A percentile compares a stretch with the other conserved stretches of the same genome.
Evolutionary conservation across 257 asterid genomes (phyloP).

Genomic region (Gardenia jasminoides): DNA sequence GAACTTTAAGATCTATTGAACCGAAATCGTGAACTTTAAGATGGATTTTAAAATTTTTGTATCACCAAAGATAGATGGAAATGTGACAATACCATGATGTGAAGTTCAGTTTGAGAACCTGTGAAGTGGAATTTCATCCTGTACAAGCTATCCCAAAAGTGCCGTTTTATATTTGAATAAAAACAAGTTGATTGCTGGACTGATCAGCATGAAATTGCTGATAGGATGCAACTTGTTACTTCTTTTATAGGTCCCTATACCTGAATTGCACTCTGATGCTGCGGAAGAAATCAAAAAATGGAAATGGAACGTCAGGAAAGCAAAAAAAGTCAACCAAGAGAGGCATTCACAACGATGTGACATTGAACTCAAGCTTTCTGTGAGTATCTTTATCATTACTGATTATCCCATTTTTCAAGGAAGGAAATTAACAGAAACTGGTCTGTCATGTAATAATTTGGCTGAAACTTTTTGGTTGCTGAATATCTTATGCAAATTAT

Average conservation of each 20-base stretch:
- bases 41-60: neutral
- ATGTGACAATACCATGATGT: no score
- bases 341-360: constrained; percentile 92
- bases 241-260: constrained; percentile 64
- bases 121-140: neutral
- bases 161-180: neutral
- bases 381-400: constrained; percentile 33
- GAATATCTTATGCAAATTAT: neutral
- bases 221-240: neutral
- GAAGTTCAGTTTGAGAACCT: neutral
- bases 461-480: neutral
- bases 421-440: neutral
- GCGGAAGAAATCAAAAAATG: constrained; percentile 60
- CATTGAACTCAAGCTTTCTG: constrained; percentile 86
- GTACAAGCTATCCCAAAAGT: neutral
- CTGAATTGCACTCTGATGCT: constrained; percentile 67
- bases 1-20: neutral
- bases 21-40: neutral
- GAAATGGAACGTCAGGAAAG: constrained; percentile 83
- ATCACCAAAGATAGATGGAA: neutral
- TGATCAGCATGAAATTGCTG: neutral
- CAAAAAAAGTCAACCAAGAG: constrained; percentile 82
- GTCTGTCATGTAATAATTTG: neutral
- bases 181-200: neutral
- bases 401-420: constrained; percentile 4